These are phyloP conservation scores for Celoporthe dispersa DNA, from an alignment of 2,329 filamentous ascomycete species.

Conservation along the genomic window DNA sequence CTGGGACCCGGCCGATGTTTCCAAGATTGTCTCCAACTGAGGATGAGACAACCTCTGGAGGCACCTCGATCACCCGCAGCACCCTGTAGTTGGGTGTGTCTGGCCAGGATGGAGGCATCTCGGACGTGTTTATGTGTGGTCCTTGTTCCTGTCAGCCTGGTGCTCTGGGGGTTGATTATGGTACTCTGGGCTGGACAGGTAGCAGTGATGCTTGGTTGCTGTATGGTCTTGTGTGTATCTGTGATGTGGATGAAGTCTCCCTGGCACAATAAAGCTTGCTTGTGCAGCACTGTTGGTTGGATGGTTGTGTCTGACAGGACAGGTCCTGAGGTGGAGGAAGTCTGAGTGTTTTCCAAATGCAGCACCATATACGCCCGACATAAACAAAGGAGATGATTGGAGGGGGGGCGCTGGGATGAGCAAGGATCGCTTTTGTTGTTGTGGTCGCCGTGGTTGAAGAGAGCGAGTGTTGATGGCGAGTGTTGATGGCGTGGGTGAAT, in stretches of 20 bases:
- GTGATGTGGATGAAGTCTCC: not conserved
- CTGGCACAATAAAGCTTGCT: not conserved
- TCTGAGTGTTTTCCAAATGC: not conserved
- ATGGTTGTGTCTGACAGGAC: not conserved
- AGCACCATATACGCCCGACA: not conserved
- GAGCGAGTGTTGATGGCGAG: not conserved
- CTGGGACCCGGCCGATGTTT: not conserved
- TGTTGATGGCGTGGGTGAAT: not conserved
- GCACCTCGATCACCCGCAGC: conserved; percentile 3
- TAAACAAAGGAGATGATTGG: not conserved
- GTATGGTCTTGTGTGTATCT: not conserved
- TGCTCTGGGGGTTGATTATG: not conserved
- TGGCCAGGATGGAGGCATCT: conserved; percentile 5
- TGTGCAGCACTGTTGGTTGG: not conserved
- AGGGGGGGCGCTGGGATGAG: not conserved
- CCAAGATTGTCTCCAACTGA: conserved; percentile 5
- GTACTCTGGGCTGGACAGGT: not conserved
- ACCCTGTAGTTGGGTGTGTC: not conserved
- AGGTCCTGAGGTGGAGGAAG: not conserved
- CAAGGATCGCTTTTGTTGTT: not conserved
- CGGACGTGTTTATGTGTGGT: not conserved
- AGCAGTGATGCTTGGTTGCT: not conserved
- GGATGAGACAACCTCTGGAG: not conserved
- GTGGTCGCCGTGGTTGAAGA: not conserved
- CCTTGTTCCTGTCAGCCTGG: not conserved